A percentile compares a stretch with the other conserved stretches of the same genome.
Evolutionary conservation across 2,329 filamentous ascomycete species (phyloP).

Genomic region (Colletotrichum tofieldiae): DNA sequence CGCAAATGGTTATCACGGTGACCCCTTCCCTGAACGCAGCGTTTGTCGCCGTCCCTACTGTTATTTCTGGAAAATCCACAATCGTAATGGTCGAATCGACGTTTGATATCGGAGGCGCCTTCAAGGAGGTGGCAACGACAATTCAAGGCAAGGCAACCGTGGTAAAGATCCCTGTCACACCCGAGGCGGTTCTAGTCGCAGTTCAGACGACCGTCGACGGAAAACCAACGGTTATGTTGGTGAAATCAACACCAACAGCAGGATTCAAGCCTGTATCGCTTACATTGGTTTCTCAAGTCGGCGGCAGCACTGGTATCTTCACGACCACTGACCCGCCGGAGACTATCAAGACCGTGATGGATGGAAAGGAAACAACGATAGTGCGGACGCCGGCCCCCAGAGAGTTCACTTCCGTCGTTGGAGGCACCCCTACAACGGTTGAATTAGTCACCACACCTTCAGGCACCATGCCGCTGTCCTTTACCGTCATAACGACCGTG

Average conservation of each 20-base stretch:
- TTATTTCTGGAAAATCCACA: background rate
- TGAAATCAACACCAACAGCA: conserved; percentile 44
- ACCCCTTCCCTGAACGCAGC: conserved; percentile 31
- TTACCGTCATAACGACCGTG: conserved; percentile 49
- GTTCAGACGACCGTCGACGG: conserved; percentile 42
- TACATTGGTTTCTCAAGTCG: conserved; percentile 46
- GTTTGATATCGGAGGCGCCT: background rate
- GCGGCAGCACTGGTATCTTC: conserved; percentile 47
- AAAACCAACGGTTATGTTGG: conserved; percentile 39
- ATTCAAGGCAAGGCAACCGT: conserved; percentile 24
- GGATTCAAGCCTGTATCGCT: conserved; percentile 46
- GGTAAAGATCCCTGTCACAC: conserved; percentile 7
- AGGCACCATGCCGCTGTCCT: conserved; percentile 29
- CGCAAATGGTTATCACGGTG: conserved; percentile 34
- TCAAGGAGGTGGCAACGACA: conserved; percentile 15
- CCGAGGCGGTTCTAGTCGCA: conserved; percentile 8
- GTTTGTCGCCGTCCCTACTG: conserved; percentile 23
- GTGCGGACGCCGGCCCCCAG: conserved; percentile 47
- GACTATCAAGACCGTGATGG: conserved; percentile 46
- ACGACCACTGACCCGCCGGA: conserved; percentile 46
- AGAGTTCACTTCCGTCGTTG: conserved; percentile 47
- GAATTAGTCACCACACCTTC: conserved; percentile 49
- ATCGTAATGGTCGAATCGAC: conserved; percentile 16
- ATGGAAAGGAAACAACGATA: conserved; percentile 46
- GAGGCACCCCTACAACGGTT: conserved; percentile 48